Evolutionary conservation across 2,329 filamentous ascomycete genomes (phyloP).

Genomic region (Fusarium agapanthi): DNA sequence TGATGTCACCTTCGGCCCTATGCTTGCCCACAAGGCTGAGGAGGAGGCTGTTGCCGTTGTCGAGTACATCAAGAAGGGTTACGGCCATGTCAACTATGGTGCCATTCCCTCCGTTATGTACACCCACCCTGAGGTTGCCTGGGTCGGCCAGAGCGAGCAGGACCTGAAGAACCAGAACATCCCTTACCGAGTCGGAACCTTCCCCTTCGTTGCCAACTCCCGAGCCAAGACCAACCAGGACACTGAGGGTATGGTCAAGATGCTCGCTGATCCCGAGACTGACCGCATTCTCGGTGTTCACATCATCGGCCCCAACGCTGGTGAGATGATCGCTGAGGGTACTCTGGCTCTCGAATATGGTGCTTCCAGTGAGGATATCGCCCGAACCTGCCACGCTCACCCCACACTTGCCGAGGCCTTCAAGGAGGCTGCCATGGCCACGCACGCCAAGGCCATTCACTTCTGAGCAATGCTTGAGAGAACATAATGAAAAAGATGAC

Average conservation of each 20-base stretch:
- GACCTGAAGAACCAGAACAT: constrained; percentile 90
- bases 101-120: constrained; percentile 99
- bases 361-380: constrained; percentile 93
- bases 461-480: constrained; percentile 64
- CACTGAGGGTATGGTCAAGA: constrained; percentile 95
- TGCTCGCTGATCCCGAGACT: constrained; percentile 94
- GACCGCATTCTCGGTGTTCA: constrained; percentile 95
- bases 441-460: constrained; percentile 94
- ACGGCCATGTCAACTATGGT: constrained; percentile 98
- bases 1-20: constrained; percentile 95
- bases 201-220: constrained; percentile 98
- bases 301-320: constrained; percentile 94
- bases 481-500: constrained; percentile 29
- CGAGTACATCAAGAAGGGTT: constrained; percentile 97
- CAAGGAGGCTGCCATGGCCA: constrained; percentile 99
- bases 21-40: constrained; percentile 99
- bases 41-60: constrained; percentile 95
- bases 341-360: constrained; percentile 96
- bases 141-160: constrained; percentile 97
- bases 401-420: constrained; percentile 96
- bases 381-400: constrained; percentile 94
- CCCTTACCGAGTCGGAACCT: constrained; percentile 91
- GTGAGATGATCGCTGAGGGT: constrained; percentile 99
- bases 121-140: constrained; percentile 97
- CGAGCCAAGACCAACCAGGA: constrained; percentile 99